Conservation (phyloP, 2,329 filamentous ascomycete genomes). For the Talaromyces sp. region DNA sequence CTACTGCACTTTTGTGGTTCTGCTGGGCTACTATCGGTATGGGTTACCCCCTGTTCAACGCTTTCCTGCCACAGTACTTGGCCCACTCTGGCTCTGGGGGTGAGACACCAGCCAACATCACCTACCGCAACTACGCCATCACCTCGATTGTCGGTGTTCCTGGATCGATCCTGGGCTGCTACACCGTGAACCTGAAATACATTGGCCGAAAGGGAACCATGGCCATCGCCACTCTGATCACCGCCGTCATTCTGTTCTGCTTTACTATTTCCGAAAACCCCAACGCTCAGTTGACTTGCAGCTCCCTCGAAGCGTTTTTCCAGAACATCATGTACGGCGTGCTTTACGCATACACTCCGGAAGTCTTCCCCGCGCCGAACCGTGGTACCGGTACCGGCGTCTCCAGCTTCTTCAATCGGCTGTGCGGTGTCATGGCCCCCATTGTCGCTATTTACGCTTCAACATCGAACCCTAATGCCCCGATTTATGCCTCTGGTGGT, state of each 20-base stretch:
- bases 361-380: slow-evolving; percentile 52
- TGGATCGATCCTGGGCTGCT: slow-evolving; percentile 68
- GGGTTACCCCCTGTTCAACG: slow-evolving; percentile 83
- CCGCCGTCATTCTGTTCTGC: slow-evolving; percentile 49
- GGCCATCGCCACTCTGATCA: slow-evolving; percentile 46
- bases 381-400: slow-evolving; percentile 51
- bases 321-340: slow-evolving; percentile 54
- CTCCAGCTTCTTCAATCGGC: slow-evolving; percentile 39
- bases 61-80: slow-evolving; percentile 83
- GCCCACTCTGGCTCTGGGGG: slow-evolving; percentile 34
- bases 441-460: slow-evolving; percentile 40
- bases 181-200: slow-evolving; percentile 64
- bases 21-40: slow-evolving; percentile 79
- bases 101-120: slow-evolving; percentile 32
- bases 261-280: slow-evolving; percentile 48
- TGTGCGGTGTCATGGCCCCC: slow-evolving; percentile 39
- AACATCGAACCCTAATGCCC: slow-evolving; percentile 32
- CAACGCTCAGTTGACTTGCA: slow-evolving; percentile 46
- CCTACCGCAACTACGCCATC: slow-evolving; percentile 77
- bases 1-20: slow-evolving; percentile 61
- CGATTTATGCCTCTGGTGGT: slow-evolving; percentile 40
- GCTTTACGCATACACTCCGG: slow-evolving; percentile 54
- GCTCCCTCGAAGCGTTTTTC: slow-evolving; percentile 52
- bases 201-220: slow-evolving; percentile 54
- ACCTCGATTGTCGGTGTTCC: slow-evolving; percentile 71